Base-by-base conservation (phyloP, 805 yeast species). In the Kluyveromyces dobzhanskii region DNA sequence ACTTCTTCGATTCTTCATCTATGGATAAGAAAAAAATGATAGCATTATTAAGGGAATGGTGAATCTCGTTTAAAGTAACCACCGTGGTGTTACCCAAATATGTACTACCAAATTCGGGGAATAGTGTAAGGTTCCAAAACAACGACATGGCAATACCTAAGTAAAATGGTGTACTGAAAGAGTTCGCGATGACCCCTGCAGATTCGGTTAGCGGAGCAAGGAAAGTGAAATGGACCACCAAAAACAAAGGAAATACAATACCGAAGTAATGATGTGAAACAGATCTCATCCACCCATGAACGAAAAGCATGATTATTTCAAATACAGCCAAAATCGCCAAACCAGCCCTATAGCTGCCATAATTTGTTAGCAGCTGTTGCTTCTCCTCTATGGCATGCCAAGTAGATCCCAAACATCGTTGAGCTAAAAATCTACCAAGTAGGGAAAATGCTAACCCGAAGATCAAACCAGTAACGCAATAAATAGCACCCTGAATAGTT, bases 101-200 rank as follows among this genome's bases (percentile, higher is more conserved):
- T 0, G 71, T 63, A 17, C 73, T 64, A 12, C 78, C 78, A 51
- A 70, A 69, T 43, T 73, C 78, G 1, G 78, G 78, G 44, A 69
- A 72, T 10, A 73, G 43, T 1, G 57, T 26, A 30, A 73, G 35
- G 41, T 70, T 71, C 51, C 70, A 63, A 19, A 65, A 56, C n/a
- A 70, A 40, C 0, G 72, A 59, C 41, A 70, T 51, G 0, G 67
- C 72, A 27, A 70, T 66, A 17, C 75, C 75, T 16, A 70, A 25
- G 32, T 67, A 63, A 41, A 72, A 66, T 0, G 78, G 78, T 0
- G 59, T 55, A 3, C 68, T 56, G 42, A 56, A 72, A 7, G 59
- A 55, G 29, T 57, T 50, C 4, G 65, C 64, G n/a, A 65, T 53
- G 2, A 42, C 45, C 0, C 48, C 60, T 2, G 69, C 56, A n/a